Conservation (phyloP, 73 alveolate species). For the Paramecium tetraurelia region DNA sequence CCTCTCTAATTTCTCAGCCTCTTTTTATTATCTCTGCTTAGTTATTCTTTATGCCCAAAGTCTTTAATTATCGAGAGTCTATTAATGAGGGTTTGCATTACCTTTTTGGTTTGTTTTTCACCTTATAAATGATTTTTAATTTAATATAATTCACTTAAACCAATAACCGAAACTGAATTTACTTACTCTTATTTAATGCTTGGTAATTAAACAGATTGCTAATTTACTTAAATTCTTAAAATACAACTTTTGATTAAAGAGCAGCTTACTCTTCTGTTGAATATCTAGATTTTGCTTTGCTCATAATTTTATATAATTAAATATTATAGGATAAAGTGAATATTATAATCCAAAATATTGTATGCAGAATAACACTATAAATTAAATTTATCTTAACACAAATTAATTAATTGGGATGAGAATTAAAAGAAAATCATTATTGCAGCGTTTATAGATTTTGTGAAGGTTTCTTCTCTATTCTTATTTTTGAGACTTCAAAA, state of each 20-base stretch:
- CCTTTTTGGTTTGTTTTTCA: background rate
- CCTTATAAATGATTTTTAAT: background rate
- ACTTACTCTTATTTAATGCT: background rate
- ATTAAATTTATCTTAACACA: background rate
- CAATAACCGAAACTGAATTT: background rate
- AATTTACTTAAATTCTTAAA: background rate
- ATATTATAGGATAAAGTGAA: background rate
- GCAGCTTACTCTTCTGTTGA: background rate
- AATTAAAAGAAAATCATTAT: background rate
- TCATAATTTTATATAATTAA: background rate
- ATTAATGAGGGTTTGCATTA: background rate
- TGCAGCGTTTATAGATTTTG: background rate
- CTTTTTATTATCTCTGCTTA: background rate
- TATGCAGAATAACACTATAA: background rate
- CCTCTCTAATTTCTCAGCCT: slow-evolving; percentile 30
- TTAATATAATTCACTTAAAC: background rate
- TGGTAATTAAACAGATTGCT: background rate
- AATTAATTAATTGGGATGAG: background rate
- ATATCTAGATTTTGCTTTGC: background rate
- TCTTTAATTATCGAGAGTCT: background rate
- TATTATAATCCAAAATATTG: background rate
- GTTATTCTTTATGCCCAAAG: slow-evolving; percentile 38
- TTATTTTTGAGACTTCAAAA: slow-evolving; percentile 49
- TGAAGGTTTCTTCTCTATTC: slow-evolving; percentile 33
- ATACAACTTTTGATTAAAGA: background rate